Base-by-base conservation (phyloP, 208 protist genomes). In the Kentomonas sorsogonicus region DNA sequence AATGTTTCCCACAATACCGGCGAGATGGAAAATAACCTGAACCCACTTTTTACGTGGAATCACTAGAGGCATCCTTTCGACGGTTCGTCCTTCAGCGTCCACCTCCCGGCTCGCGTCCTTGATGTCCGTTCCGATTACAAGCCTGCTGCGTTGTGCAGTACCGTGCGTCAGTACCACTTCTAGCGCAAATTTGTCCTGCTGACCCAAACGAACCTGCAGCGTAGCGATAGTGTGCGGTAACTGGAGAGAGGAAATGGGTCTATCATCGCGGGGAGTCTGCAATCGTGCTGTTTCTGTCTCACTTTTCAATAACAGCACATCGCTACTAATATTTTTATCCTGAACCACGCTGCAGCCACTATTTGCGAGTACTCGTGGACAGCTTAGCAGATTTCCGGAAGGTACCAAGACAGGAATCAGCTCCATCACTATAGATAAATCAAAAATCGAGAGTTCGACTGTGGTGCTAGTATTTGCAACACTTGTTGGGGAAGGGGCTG, bases 1-100 rank as follows among this genome's bases (percentile, higher is more conserved):
- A 16, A 93, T 60, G 30, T 80, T 58, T 3, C 61, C 66, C 30
- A 85, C 54, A 15, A 90, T 93, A 18, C 86, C 86, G 11, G 67
- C 66, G 13, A 93, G 25, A 56, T 93, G 82, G 63, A 93, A 82
- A 0, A 93, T 73, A 9, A 91, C 79, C 55, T 93, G 86, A n/a
- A 93, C 83, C 83, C 86, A 93, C 36, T 76, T 65, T 60, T 73
- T 84, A 1, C 83, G 64, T 11, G 86, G 86, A 29, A 93, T 80
- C 33, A 93, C 75, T 2, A 93, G 67, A 0, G 82, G 86, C 23
- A 93, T 61, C 47, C 70, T 79, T 26, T 69, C 70, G 20, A 60
- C 30, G 46, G 72, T 52, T n/a, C 83, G 44, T 4, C 74, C 73
- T 26, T 66, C 69, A 29, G 26, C 54, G 2, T 48, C 23, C 11